A percentile compares a stretch with the other conserved stretches of the same genome.
These are phyloP conservation scores for Hypoxylon lenormandii DNA, from an alignment of 495 filamentous ascomycete species.

Conservation along the genomic window DNA sequence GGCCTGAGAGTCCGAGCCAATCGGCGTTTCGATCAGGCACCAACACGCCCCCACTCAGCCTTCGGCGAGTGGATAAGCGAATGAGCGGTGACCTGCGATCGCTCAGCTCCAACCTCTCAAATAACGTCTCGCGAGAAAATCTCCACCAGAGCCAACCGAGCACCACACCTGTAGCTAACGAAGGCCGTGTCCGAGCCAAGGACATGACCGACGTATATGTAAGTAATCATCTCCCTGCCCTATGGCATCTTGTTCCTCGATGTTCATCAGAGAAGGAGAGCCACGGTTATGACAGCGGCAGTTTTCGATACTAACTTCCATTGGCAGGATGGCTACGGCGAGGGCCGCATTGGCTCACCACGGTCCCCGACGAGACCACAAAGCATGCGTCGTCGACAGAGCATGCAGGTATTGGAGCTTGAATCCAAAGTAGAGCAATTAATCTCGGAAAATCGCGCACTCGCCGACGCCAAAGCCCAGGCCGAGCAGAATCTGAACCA, in stretches of 20 bases:
- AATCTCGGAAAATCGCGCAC: constrained; percentile 79
- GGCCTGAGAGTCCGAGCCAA: constrained; percentile 69
- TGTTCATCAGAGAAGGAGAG: neutral
- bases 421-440: constrained; percentile 79
- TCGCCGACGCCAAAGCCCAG: constrained; percentile 76
- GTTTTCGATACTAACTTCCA: constrained; percentile 37
- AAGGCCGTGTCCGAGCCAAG: constrained; percentile 82
- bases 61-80: constrained; percentile 72
- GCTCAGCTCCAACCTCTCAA: constrained; percentile 67
- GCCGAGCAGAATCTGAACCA: constrained; percentile 67
- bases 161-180: constrained; percentile 82
- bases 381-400: constrained; percentile 93
- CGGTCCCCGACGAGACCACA: constrained; percentile 94
- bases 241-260: neutral
- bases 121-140: constrained; percentile 51
- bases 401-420: constrained; percentile 93
- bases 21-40: constrained; percentile 52
- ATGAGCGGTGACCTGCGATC: constrained; percentile 83
- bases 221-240: constrained; percentile 62
- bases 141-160: constrained; percentile 67
- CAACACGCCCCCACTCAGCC: constrained; percentile 73
- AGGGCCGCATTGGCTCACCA: constrained; percentile 85
- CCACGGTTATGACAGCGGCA: constrained; percentile 22
- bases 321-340: constrained; percentile 89
- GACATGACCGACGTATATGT: constrained; percentile 95